A percentile compares a stretch with the other conserved stretches of the same genome.
These are phyloP conservation scores for Coemansia sp. DNA, from an alignment of 192 early-diverging fungal genomes.

Conservation along the genomic window DNA sequence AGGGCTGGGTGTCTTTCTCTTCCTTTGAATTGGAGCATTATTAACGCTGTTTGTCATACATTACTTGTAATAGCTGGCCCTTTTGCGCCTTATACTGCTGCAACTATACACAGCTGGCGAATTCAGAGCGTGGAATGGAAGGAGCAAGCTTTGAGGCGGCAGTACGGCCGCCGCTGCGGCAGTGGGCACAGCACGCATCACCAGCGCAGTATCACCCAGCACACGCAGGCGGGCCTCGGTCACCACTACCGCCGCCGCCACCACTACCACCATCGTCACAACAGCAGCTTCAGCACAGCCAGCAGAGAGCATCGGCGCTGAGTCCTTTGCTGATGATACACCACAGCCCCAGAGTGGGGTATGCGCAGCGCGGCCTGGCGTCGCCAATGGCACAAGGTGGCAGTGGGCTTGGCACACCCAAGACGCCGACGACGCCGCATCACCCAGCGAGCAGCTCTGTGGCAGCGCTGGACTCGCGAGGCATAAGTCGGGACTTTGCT, in stretches of 20 bases:
- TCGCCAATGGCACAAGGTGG: background rate
- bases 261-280: background rate
- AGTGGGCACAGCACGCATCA: constrained; percentile 9
- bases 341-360: constrained; percentile 1
- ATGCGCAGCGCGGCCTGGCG: constrained; percentile 2
- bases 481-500: constrained; percentile 7
- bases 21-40: background rate
- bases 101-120: background rate
- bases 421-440: constrained; percentile 5
- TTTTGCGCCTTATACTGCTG: background rate
- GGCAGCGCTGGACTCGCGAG: constrained; percentile 53
- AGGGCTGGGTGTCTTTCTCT: background rate
- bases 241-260: background rate
- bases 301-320: background rate
- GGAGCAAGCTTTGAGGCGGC: constrained; percentile 8
- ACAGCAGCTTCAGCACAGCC: background rate
- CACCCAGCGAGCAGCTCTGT: constrained; percentile 14
- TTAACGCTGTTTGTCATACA: background rate
- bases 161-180: background rate
- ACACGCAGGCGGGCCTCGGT: background rate
- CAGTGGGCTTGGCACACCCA: background rate
- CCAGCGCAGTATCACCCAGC: constrained; percentile 6
- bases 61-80: background rate
- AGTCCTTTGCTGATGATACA: constrained; percentile 1
- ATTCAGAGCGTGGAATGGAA: constrained; percentile 3